Evolutionary conservation across 2,329 filamentous ascomycete species (phyloP).

Genomic region (Xylariaceae sp.): DNA sequence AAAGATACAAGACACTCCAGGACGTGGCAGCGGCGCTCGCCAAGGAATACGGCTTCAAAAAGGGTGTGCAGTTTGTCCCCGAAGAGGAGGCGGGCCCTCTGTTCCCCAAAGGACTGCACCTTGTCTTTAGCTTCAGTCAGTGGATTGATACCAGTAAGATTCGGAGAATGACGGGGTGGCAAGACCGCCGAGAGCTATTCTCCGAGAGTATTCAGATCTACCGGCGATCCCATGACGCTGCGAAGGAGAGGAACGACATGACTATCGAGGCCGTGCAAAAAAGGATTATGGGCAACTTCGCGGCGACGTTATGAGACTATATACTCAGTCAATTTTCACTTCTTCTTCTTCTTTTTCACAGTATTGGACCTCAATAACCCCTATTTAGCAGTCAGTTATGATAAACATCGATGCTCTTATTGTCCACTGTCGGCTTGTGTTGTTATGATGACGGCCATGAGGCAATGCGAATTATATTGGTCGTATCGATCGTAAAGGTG

Average conservation of each 20-base stretch:
- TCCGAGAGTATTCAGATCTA: conserved; percentile 35
- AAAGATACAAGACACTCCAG: conserved; percentile 40
- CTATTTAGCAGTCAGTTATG: no score
- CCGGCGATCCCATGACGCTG: conserved; percentile 37
- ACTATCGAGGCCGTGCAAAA: neutral
- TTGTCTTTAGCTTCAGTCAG: conserved; percentile 36
- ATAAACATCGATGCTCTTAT: no score
- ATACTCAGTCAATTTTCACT: no score
- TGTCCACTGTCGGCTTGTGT: no score
- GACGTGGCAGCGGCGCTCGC: conserved; percentile 37
- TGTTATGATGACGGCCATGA: no score
- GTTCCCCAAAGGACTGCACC: conserved; percentile 18
- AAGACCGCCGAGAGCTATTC: conserved; percentile 35
- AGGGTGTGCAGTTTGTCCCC: neutral
- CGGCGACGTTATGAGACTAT: no score
- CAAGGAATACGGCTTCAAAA: conserved; percentile 33
- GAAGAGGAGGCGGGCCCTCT: neutral
- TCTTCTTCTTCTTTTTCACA: no score
- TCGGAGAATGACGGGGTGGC: conserved; percentile 38
- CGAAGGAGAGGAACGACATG: neutral
- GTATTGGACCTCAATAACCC: no score
- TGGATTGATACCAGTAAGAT: conserved; percentile 42
- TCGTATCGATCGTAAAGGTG: no score
- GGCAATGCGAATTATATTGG: no score
- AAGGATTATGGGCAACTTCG: neutral